These are phyloP conservation scores for Cordyceps farinosa DNA, from an alignment of 2,329 filamentous ascomycete genomes.

Conservation along the genomic window DNA sequence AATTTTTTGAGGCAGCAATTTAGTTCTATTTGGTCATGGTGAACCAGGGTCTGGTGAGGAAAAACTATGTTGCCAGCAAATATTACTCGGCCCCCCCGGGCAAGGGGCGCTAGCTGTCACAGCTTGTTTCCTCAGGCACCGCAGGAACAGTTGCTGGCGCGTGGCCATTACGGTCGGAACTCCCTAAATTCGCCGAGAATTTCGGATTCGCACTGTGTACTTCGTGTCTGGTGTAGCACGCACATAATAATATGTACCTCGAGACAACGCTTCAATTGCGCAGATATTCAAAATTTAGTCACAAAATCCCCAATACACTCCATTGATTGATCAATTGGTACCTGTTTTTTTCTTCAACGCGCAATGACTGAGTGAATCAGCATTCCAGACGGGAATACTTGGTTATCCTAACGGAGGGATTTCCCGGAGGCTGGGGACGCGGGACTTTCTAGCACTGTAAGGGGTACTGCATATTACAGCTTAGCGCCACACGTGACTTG, in stretches of 20 bases:
- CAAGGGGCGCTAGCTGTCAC: background rate
- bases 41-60: background rate
- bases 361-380: background rate
- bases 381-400: background rate
- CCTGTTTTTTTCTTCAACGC: background rate
- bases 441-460: constrained; percentile 15
- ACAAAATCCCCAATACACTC: background rate
- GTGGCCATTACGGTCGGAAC: constrained; percentile 14
- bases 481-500: constrained; percentile 35
- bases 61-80: background rate
- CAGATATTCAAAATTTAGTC: background rate
- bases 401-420: constrained; percentile 2
- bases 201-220: constrained; percentile 19
- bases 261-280: background rate
- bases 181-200: constrained; percentile 18
- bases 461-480: constrained; percentile 16
- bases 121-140: constrained; percentile 18
- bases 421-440: constrained; percentile 9
- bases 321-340: background rate
- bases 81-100: background rate
- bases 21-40: background rate
- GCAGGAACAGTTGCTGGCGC: constrained; percentile 2
- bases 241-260: background rate
- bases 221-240: background rate
- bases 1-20: background rate